A percentile compares a stretch with the other conserved stretches of the same genome.
phyloP scores from a whole-genome alignment of 495 filamentous ascomycete species.

The Achaetomiella virescens region DNA sequence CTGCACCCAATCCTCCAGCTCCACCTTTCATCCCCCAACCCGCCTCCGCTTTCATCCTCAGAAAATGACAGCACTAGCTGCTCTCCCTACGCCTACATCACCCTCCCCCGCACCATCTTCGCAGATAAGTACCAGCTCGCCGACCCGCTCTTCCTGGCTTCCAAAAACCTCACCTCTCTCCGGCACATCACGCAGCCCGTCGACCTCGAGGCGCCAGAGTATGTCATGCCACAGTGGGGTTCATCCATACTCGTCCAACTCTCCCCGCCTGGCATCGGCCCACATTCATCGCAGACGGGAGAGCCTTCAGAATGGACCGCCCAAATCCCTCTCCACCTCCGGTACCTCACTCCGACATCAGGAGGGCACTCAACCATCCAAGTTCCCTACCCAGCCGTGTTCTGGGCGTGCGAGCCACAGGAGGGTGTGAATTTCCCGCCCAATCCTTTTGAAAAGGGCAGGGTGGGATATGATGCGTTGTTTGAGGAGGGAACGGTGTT shows the following conservation, averaged over 20 bases:
- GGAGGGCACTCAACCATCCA: slow-evolving; percentile 45
- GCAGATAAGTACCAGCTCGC: slow-evolving; percentile 66
- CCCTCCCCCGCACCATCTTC: slow-evolving; percentile 78
- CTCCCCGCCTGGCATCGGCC: slow-evolving; percentile 41
- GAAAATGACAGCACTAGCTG: slow-evolving; percentile 43
- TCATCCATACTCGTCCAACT: slow-evolving; percentile 73
- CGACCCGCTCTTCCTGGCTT: slow-evolving; percentile 42
- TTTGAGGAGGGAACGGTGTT: slow-evolving; percentile 79
- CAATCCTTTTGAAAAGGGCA: slow-evolving; percentile 79
- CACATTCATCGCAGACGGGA: neutral
- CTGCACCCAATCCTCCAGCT: slow-evolving; percentile 79
- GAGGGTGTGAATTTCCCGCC: slow-evolving; percentile 65
- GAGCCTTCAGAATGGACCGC: slow-evolving; percentile 53
- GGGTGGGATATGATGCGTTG: slow-evolving; percentile 80
- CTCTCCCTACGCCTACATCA: slow-evolving; percentile 74
- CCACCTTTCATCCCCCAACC: slow-evolving; percentile 35
- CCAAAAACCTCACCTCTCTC: slow-evolving; percentile 66
- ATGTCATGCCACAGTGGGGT: slow-evolving; percentile 72
- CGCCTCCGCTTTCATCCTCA: slow-evolving; percentile 20
- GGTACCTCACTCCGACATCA: slow-evolving; percentile 62
- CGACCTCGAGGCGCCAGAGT: slow-evolving; percentile 90
- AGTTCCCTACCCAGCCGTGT: slow-evolving; percentile 71
- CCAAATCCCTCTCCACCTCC: slow-evolving; percentile 79
- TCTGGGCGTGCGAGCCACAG: slow-evolving; percentile 83
- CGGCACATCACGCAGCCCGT: slow-evolving; percentile 68